A percentile compares a stretch with the other conserved stretches of the same genome.
Evolutionary conservation across 2,329 filamentous ascomycete genomes (phyloP).

Genomic region (Tolypocladium inflatum): DNA sequence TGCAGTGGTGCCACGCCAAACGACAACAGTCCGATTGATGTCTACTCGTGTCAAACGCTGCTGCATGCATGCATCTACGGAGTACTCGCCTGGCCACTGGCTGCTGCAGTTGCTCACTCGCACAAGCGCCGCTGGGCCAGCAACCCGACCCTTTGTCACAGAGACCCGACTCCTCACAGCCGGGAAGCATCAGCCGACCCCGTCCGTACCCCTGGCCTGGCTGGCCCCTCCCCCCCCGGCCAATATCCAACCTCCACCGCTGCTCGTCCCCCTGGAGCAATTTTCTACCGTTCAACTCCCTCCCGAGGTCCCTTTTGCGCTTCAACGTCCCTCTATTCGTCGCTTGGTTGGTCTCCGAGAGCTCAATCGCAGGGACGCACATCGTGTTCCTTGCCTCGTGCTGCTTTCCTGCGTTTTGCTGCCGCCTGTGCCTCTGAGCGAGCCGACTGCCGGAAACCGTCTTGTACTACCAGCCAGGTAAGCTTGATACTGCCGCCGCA

Average conservation of each 20-base stretch:
- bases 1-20: neutral
- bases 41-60: neutral
- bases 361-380: neutral
- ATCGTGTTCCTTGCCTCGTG: neutral
- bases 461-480: neutral
- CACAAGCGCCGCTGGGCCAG: neutral
- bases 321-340: neutral
- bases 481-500: neutral
- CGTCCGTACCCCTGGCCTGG: neutral
- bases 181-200: neutral
- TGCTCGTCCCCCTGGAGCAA: slow-evolving; percentile 1
- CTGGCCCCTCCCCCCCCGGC: neutral
- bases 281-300: slow-evolving; percentile 1
- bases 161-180: neutral
- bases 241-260: slow-evolving; percentile 3
- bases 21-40: neutral
- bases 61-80: too few species aligned
- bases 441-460: neutral
- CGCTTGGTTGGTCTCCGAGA: neutral
- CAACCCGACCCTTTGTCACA: too few species aligned
- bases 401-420: neutral
- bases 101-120: neutral
- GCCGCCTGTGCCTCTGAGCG: neutral
- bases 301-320: neutral
- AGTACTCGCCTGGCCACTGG: neutral